Conservation (phyloP, 306 rosid genomes). For the Cicer judaicum region DNA sequence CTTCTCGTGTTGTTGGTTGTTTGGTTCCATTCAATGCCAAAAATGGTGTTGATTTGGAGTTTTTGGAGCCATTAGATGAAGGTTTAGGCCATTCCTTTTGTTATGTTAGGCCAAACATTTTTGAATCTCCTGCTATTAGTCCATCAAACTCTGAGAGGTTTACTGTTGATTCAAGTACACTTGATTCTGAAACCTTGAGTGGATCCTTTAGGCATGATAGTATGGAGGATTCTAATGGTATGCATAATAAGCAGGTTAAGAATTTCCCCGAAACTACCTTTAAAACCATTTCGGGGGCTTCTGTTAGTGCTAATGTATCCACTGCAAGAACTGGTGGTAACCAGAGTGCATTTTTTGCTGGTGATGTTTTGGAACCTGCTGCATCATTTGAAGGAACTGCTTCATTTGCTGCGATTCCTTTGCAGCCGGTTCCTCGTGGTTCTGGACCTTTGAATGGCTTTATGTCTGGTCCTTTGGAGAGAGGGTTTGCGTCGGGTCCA, state of each 20-base stretch:
- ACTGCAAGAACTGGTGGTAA: constrained; percentile 63
- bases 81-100: constrained; percentile 75
- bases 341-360: constrained; percentile 58
- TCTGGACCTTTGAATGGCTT: constrained; percentile 67
- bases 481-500: constrained; percentile 64
- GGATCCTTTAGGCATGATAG: constrained; percentile 72
- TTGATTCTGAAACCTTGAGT: constrained; percentile 71
- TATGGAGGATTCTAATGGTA: constrained; percentile 43
- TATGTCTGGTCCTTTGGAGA: constrained; percentile 76
- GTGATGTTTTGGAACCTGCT: constrained; percentile 64
- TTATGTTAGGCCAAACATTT: constrained; percentile 66
- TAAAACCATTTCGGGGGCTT: constrained; percentile 69
- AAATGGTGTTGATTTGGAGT: constrained; percentile 66
- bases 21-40: constrained; percentile 63
- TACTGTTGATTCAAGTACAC: constrained; percentile 70
- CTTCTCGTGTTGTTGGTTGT: constrained; percentile 76
- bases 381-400: constrained; percentile 73
- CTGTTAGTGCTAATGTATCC: constrained; percentile 74
- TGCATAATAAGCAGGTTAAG: constrained; percentile 52
- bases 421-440: constrained; percentile 77
- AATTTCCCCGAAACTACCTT: constrained; percentile 64
- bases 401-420: constrained; percentile 68
- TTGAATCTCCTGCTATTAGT: constrained; percentile 71
- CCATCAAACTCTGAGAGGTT: constrained; percentile 70
- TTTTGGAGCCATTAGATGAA: constrained; percentile 67